These are phyloP conservation scores for Aspergillus haitiensis DNA, from an alignment of 495 filamentous ascomycete genomes.

Conservation along the genomic window DNA sequence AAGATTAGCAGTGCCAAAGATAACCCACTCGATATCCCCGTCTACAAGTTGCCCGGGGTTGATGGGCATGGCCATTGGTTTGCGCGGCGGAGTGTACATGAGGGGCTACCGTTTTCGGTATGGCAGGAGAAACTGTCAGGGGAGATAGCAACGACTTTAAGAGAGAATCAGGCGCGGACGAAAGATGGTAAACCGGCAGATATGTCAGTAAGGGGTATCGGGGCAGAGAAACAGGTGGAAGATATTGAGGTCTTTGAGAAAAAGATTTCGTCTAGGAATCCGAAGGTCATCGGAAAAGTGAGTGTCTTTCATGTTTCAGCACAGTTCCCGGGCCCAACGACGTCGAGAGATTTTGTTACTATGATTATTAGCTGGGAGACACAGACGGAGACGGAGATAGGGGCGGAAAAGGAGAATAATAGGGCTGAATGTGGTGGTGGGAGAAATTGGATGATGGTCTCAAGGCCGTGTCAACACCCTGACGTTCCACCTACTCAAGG, in stretches of 20 bases:
- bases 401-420: slow-evolving; percentile 15
- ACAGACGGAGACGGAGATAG: slow-evolving; percentile 26
- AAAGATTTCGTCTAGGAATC: slow-evolving; percentile 51
- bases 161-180: slow-evolving; percentile 58
- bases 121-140: slow-evolving; percentile 54
- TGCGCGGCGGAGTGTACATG: slow-evolving; percentile 79
- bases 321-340: slow-evolving; percentile 85
- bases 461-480: slow-evolving; percentile 75
- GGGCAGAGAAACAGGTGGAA: slow-evolving; percentile 72
- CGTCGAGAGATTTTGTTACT: slow-evolving; percentile 84
- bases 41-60: slow-evolving; percentile 76
- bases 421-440: slow-evolving; percentile 24
- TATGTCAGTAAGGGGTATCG: slow-evolving; percentile 76
- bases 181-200: slow-evolving; percentile 34
- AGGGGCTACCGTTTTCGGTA: slow-evolving; percentile 68
- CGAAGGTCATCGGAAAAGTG: slow-evolving; percentile 30
- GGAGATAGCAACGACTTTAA: slow-evolving; percentile 56
- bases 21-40: slow-evolving; percentile 71
- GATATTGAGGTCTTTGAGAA: slow-evolving; percentile 53
- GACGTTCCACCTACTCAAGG: slow-evolving; percentile 65
- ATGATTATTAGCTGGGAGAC: slow-evolving; percentile 60
- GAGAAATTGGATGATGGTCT: slow-evolving; percentile 81
- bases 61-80: slow-evolving; percentile 92
- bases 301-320: slow-evolving; percentile 81
- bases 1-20: slow-evolving; percentile 64